Base-by-base conservation (phyloP, 192 early-diverging fungal species). In the Entomortierella chlamydospora region DNA sequence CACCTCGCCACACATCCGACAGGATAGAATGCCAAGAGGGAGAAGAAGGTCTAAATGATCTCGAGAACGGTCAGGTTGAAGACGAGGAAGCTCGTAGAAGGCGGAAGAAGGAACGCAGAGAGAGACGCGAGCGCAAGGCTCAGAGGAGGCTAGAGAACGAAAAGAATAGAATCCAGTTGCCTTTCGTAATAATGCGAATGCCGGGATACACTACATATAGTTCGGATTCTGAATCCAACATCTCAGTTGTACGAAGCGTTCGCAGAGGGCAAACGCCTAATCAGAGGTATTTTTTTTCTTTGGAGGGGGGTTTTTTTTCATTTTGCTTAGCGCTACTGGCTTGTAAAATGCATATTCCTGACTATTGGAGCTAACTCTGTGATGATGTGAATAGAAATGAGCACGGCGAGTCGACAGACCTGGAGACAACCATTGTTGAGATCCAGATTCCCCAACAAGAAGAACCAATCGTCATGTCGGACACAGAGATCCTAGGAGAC, bases 401-500 rank as follows among this genome's bases (percentile, higher is more conserved):
- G 1, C 59, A 68, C 11, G 60, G 57, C 23, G 65, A 58, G 31
- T 30, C 65, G 13, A 58, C 61, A 12, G 66, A 57, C 25, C 61
- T 70, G 15, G 57, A 61, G 28, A 66, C 37, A 3, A 59, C 76
- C 8, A 54, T 20, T 15, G 68, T 79, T 25, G 68, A 65, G 25
- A 79, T 79, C 25, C 55, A 56, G 25, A 79, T 79, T 34, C 68
- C 68, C 13, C 67, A 78, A 4, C 65, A 77, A 17, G 76, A 79
- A 22, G 76, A 79, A 0, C 30, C 66, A 29, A 70, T 68, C 33
- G 49, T 78, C 25, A 70, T 78, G 56, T 78, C 74, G 4, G 74
- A 78, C 33, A 70, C 74, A 26, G 74, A 78, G 33, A 64, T 78
- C 41, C 64, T 78, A 26, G 67, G 60, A 1, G 74, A 78, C n/a